Base-by-base conservation (phyloP, 805 yeast species). In the Nakazawaea siamensis region DNA sequence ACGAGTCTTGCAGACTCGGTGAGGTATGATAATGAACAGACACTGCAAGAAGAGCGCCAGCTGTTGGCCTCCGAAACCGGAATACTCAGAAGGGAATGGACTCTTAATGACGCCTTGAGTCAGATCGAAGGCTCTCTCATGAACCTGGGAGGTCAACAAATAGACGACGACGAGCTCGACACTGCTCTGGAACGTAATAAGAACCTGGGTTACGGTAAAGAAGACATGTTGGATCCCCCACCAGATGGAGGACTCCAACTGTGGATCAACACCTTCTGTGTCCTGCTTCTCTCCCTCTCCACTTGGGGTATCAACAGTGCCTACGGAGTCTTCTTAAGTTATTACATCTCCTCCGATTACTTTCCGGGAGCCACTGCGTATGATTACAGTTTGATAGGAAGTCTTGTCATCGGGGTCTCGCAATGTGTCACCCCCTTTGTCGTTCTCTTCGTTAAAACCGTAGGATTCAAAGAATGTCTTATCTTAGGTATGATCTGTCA, bases 251-350 rank as follows among this genome's bases (percentile, higher is more conserved):
- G 75, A 16, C 83, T 84, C 0, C 75, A 76, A 44, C 79, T 78
- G 3, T 78, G 84, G 82, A 68, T 73, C 0, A 58, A 69, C 10
- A 64, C 69, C 10, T 39, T 65, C 19, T 64, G 72, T 24, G 61
- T 67, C 1, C 57, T 66, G 29, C 37, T 67, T 15, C 50, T 69
- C 9, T 66, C 69, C 50, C 67, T 73, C 39, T 54, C 68, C 18
- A 69, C 82, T 0, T 80, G 86, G 85, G 87, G 87, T 5, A 65
- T 75, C 45, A 73, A 74, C 38, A 55, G 66, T 9, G 73, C 74
- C 10, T 79, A 67, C 49, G 82, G 81, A 37, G 69, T 79, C 2
- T 76, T 69, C 43, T 56, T 79, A 29, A 61, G 76, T 1, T 66
- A 57, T 41, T 79, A 75, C 51, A 37, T 75, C 14, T 65, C 67